These are phyloP conservation scores for Solanum gracilifrons DNA, from an alignment of 257 asterid genomes.

Conservation along the genomic window DNA sequence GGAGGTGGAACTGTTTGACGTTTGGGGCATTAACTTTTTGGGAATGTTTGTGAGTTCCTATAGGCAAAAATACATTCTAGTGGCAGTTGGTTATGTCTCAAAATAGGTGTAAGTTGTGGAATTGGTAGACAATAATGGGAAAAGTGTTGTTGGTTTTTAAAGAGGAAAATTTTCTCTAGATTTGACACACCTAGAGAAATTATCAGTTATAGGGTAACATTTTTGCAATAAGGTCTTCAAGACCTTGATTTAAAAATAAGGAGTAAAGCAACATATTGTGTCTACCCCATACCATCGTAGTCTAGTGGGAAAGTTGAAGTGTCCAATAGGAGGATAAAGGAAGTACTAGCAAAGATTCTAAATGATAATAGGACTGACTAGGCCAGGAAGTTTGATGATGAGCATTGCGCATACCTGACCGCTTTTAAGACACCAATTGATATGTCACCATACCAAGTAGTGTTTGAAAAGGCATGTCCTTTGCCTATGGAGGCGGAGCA, in stretches of 20 bases:
- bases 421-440: not conserved
- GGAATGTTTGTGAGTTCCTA: not conserved
- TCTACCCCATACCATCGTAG: not conserved
- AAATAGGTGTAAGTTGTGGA: not conserved
- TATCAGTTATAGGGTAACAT: not conserved
- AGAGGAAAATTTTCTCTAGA: not conserved
- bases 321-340: too few relatives aligned
- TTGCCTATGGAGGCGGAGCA: too few relatives aligned
- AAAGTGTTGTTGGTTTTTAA: not conserved
- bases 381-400: not conserved
- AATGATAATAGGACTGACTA: too few relatives aligned
- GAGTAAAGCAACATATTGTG: not conserved
- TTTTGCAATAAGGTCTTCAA: not conserved
- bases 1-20: not conserved
- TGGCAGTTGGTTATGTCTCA: too few relatives aligned
- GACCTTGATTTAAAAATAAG: not conserved
- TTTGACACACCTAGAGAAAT: not conserved
- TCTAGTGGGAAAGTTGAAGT: not conserved
- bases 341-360: not conserved
- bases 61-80: not conserved
- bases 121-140: not conserved
- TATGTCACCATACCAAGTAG: not conserved
- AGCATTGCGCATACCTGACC: not conserved
- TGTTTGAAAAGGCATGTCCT: not conserved
- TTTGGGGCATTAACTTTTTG: not conserved